Evolutionary conservation across 257 asterid species (phyloP).

Genomic region (Fraxinus cuspidata): DNA sequence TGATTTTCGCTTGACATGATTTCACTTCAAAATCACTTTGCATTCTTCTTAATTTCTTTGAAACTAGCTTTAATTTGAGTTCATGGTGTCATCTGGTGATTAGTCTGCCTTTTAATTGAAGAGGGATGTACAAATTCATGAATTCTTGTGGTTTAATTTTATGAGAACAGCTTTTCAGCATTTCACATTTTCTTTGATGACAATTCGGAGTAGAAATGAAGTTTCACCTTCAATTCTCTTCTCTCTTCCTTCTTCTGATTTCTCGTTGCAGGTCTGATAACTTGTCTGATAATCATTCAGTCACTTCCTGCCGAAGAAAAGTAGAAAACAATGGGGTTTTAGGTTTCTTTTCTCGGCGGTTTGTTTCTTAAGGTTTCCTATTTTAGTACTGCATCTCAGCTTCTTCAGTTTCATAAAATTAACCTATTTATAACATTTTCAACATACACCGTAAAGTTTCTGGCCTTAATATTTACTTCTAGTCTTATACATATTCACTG

Average conservation of each 20-base stretch:
- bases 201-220: background rate
- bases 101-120: constrained; percentile 19
- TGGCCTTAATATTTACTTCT: background rate
- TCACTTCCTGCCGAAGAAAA: constrained; percentile 27
- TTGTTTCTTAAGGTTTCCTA: constrained; percentile 20
- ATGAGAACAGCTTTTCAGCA: background rate
- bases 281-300: constrained; percentile 35
- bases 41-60: constrained; percentile 21
- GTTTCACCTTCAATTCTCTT: background rate
- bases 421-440: constrained; percentile 2
- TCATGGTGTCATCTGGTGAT: constrained; percentile 25
- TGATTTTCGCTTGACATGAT: background rate
- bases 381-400: constrained; percentile 21
- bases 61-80: constrained; percentile 12
- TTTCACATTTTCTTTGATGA: background rate
- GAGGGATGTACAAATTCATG: constrained; percentile 41
- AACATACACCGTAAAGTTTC: background rate
- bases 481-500: background rate
- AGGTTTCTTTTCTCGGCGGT: background rate
- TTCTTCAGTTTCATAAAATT: constrained; percentile 17
- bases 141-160: constrained; percentile 27
- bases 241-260: background rate
- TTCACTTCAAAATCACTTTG: constrained; percentile 11
- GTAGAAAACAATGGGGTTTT: background rate
- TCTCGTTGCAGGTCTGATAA: constrained; percentile 27